These are phyloP conservation scores for Fusarium albosuccineum DNA, from an alignment of 2,329 filamentous ascomycete species.

Conservation along the genomic window DNA sequence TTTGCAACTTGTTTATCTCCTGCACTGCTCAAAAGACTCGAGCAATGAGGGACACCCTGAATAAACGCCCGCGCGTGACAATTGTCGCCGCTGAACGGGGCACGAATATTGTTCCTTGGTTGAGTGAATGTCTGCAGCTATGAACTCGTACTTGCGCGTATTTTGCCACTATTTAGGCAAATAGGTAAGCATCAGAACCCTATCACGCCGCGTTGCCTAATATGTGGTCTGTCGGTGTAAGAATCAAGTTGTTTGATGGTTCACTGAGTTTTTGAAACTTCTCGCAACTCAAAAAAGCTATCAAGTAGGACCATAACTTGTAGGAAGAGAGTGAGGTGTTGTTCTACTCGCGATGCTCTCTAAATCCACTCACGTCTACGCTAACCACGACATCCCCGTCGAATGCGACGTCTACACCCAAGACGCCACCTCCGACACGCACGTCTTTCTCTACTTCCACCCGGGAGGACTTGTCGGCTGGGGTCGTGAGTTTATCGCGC, in stretches of 20 bases:
- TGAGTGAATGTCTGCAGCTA: not conserved
- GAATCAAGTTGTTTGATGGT: too few species aligned
- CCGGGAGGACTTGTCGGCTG: slow-evolving; percentile 52
- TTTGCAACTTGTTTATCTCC: slow-evolving; percentile 1
- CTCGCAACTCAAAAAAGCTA: not conserved
- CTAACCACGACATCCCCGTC: slow-evolving; percentile 49
- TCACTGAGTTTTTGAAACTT: not conserved
- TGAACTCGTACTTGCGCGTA: not conserved
- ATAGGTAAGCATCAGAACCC: not conserved
- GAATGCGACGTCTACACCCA: slow-evolving; percentile 53
- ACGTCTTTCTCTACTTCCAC: slow-evolving; percentile 55
- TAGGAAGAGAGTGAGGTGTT: too few species aligned
- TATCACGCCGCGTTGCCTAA: not conserved
- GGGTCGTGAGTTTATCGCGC: slow-evolving; percentile 49
- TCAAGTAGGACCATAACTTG: too few species aligned
- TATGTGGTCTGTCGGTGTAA: not conserved
- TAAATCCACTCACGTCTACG: slow-evolving; percentile 47
- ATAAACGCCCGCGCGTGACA: slow-evolving; percentile 14
- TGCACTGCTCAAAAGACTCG: not conserved
- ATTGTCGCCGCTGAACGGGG: slow-evolving; percentile 14
- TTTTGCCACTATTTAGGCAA: slow-evolving; percentile 11
- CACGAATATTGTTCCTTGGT: not conserved
- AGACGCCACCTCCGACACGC: slow-evolving; percentile 39
- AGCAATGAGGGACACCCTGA: not conserved
- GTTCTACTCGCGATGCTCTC: slow-evolving; percentile 38